Evolutionary conservation across 768 basidiomycete genomes (phyloP).

Genomic region (Hirschioporus abietinus): DNA sequence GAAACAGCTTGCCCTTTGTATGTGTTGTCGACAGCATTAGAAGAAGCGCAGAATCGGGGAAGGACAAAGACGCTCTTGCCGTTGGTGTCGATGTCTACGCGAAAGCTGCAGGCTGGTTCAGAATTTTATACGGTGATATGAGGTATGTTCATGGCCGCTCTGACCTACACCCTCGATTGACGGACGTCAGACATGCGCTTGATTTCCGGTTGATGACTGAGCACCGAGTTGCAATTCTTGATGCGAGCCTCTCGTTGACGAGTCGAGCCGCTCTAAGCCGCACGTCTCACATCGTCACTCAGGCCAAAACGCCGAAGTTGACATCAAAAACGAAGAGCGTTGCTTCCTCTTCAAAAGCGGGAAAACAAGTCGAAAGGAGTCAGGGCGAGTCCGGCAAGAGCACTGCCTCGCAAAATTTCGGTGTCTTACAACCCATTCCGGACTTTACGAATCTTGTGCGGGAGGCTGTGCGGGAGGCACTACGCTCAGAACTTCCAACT

Average conservation of each 20-base stretch:
- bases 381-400: not conserved
- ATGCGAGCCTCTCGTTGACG: conserved; percentile 57
- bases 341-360: not conserved
- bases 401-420: not conserved
- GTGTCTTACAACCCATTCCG: conserved; percentile 54
- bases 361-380: not conserved
- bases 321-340: not conserved
- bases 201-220: conserved; percentile 73
- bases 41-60: conserved; percentile 21
- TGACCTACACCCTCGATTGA: not conserved
- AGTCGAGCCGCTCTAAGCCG: not conserved
- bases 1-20: conserved; percentile 75
- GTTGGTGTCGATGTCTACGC: conserved; percentile 57
- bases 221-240: conserved; percentile 65
- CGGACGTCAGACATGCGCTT: conserved; percentile 54
- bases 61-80: conserved; percentile 13
- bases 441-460: conserved; percentile 46
- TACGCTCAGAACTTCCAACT: conserved; percentile 10
- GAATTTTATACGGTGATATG: conserved; percentile 64
- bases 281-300: not conserved
- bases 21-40: conserved; percentile 60
- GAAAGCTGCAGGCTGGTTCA: conserved; percentile 80
- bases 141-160: conserved; percentile 34
- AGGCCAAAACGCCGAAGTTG: not conserved
- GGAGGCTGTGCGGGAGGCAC: conserved; percentile 41